Evolutionary conservation across 139 green algal species (phyloP).

Genomic region (Tetratostichococcus sp.): DNA sequence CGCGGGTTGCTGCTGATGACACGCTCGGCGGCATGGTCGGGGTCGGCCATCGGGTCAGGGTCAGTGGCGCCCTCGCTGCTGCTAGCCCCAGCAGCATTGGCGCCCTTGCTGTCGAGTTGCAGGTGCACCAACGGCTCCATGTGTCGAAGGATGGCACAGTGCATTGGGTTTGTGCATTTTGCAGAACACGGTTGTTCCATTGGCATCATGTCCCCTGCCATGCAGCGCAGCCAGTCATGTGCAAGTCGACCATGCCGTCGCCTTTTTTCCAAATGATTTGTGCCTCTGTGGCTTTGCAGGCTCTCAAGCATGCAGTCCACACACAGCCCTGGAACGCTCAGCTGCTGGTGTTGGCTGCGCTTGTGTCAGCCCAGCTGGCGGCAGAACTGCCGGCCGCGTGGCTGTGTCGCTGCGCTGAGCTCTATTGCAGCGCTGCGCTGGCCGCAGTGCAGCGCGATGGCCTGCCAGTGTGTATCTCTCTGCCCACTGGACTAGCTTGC

Average conservation of each 20-base stretch:
- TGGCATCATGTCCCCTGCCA: too few relatives aligned
- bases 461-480: neutral
- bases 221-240: too few relatives aligned
- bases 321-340: neutral
- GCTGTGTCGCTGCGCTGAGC: neutral
- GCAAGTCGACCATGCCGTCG: too few relatives aligned
- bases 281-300: neutral
- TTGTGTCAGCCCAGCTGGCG: neutral
- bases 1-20: neutral
- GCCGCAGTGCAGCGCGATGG: neutral
- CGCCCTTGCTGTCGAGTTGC: neutral
- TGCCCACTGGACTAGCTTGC: neutral
- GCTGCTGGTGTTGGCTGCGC: neutral
- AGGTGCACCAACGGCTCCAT: neutral
- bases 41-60: neutral
- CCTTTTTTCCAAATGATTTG: too few relatives aligned
- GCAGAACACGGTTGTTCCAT: too few relatives aligned
- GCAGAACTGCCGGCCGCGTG: too few relatives aligned
- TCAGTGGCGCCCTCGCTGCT: neutral
- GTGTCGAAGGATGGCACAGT: too few relatives aligned
- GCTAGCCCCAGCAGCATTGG: too few relatives aligned
- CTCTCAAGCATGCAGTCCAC: neutral
- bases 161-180: too few relatives aligned
- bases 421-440: neutral
- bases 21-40: too few relatives aligned